These are phyloP conservation scores for Diutina pseudorugosa DNA, from an alignment of 1,139 yeast species.

Conservation along the genomic window DNA sequence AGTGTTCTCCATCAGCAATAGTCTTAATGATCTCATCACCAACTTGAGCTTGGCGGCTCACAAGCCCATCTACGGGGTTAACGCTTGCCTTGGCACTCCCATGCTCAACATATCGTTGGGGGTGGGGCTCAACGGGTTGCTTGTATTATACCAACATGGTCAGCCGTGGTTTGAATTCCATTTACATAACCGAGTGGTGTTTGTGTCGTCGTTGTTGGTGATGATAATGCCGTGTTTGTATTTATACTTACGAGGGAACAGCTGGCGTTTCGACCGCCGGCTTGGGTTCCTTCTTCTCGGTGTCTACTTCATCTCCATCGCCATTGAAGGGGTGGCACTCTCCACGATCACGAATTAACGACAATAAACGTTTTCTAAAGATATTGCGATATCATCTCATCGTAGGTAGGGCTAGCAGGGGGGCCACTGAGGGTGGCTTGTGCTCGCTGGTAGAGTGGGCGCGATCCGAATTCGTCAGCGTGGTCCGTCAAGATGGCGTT, in stretches of 20 bases:
- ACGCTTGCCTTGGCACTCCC: constrained; percentile 33
- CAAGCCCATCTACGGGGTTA: constrained; percentile 26
- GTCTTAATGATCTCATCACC: constrained; percentile 30
- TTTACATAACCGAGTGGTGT: not conserved
- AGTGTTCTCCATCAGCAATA: constrained; percentile 28
- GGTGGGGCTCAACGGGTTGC: constrained; percentile 24
- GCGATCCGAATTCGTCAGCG: not conserved
- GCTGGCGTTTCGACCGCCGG: not conserved
- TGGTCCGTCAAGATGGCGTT: not conserved
- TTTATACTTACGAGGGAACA: not conserved
- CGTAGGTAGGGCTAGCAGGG: not conserved
- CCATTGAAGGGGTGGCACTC: not conserved
- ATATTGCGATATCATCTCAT: not conserved
- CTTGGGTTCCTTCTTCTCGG: not conserved
- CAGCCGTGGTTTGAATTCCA: not conserved
- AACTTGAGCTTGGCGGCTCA: constrained; percentile 25
- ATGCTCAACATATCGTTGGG: constrained; percentile 26
- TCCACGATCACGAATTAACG: not conserved
- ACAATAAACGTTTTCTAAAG: not conserved
- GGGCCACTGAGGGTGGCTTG: not conserved
- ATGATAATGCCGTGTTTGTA: not conserved
- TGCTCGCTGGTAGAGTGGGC: not conserved
- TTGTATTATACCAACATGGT: not conserved
- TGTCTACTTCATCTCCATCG: not conserved
- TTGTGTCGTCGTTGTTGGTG: not conserved